A percentile compares a stretch with the other conserved stretches of the same genome.
Evolutionary conservation across 1,284 basidiomycete genomes (phyloP).

Genomic region (Leccinum pachyderme): DNA sequence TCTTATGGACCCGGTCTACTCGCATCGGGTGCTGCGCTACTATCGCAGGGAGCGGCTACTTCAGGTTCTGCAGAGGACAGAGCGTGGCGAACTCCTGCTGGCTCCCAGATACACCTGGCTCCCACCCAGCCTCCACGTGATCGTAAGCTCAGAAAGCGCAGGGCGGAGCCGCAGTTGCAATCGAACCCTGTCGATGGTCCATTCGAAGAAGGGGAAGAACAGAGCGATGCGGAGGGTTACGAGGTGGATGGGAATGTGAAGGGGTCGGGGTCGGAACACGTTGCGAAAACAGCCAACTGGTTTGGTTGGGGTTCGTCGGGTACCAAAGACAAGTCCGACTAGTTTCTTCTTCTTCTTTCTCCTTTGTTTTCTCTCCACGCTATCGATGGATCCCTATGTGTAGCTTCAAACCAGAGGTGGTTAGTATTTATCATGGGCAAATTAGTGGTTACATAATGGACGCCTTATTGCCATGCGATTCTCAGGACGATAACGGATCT

Average conservation of each 20-base stretch:
- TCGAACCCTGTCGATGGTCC: constrained; percentile 33
- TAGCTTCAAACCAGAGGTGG: background rate
- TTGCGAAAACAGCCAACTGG: constrained; percentile 34
- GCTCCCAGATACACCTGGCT: constrained; percentile 28
- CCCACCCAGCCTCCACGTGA: constrained; percentile 34
- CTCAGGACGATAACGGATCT: background rate
- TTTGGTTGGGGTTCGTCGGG: constrained; percentile 39
- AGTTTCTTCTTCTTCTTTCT: background rate
- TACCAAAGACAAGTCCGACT: constrained; percentile 19
- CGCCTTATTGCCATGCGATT: background rate
- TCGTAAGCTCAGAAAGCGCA: constrained; percentile 47
- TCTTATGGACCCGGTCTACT: constrained; percentile 73
- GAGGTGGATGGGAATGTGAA: constrained; percentile 31
- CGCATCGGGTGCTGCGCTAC: constrained; percentile 59
- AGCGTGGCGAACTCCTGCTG: constrained; percentile 25
- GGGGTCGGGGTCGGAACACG: constrained; percentile 15
- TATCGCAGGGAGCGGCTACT: constrained; percentile 46
- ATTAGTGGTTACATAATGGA: background rate
- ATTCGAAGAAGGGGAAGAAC: constrained; percentile 58
- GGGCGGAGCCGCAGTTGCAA: constrained; percentile 43
- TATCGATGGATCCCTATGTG: background rate
- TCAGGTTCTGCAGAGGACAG: constrained; percentile 29
- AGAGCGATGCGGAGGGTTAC: constrained; percentile 64
- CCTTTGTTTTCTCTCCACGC: background rate
- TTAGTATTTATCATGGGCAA: constrained; percentile 4